Evolutionary conservation across 495 filamentous ascomycete genomes (phyloP).

Genomic region (Penicillium salamii): DNA sequence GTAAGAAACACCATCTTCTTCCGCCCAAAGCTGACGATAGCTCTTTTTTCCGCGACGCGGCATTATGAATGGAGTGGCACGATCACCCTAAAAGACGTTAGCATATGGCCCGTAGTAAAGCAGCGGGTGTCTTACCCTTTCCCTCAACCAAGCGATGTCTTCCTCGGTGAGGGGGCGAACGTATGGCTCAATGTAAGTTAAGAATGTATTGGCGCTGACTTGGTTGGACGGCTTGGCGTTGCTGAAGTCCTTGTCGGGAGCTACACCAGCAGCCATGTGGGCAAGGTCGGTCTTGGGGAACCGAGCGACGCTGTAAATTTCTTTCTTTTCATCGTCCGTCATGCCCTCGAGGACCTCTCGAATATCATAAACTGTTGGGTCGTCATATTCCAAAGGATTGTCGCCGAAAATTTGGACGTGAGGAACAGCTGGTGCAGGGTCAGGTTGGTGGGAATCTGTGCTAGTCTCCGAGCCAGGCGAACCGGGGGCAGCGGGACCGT

Average conservation of each 20-base stretch:
- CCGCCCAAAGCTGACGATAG: slow-evolving; percentile 88
- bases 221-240: slow-evolving; percentile 91
- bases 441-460: slow-evolving; percentile 69
- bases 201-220: slow-evolving; percentile 86
- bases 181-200: slow-evolving; percentile 83
- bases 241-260: slow-evolving; percentile 92
- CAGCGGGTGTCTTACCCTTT: slow-evolving; percentile 51
- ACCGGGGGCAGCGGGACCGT: slow-evolving; percentile 41
- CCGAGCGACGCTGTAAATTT: slow-evolving; percentile 79
- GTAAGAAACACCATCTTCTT: slow-evolving; percentile 79
- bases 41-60: slow-evolving; percentile 79
- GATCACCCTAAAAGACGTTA: slow-evolving; percentile 62
- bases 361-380: slow-evolving; percentile 94
- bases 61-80: slow-evolving; percentile 76
- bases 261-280: slow-evolving; percentile 80
- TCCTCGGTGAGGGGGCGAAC: slow-evolving; percentile 90
- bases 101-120: background rate
- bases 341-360: slow-evolving; percentile 67
- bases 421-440: slow-evolving; percentile 71
- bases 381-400: slow-evolving; percentile 85
- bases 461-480: slow-evolving; percentile 57
- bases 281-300: slow-evolving; percentile 79
- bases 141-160: slow-evolving; percentile 88
- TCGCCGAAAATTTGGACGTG: slow-evolving; percentile 84
- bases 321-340: slow-evolving; percentile 74